Evolutionary conservation across 2,329 filamentous ascomycete species (phyloP), one percentile per base, ranked within the genome.

Genomic region (Ophiostoma sp.): DNA sequence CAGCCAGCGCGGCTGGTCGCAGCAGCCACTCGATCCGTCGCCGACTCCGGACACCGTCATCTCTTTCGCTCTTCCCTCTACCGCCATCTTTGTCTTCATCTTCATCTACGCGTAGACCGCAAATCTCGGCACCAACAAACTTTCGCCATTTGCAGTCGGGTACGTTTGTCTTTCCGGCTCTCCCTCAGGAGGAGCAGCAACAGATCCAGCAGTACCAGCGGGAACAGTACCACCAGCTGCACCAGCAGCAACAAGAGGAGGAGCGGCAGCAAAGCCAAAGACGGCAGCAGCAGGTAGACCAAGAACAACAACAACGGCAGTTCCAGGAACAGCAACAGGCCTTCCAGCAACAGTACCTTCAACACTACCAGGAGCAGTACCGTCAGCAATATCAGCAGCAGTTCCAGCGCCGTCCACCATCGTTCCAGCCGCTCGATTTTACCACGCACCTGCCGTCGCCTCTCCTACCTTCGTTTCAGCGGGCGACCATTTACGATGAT

Each of bases 41-140:
- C 78, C 82, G 83, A 71, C 81, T 86, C 77, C 81, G 71, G 22
- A 66, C 74, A 19, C 81, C 82, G 70, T 81, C 83, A 59, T 81
- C 85, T 78, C 25, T 28, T n/a, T 74, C 74, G 9, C 12, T 70
- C 17, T 72, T 76, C 12, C 28, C 71, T 17, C 45, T 72, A 33
- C 71, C 71, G 17, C 17, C 36, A 1, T 52, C 71, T 1, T 39
- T 39, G 19, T 81, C 82, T 70, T 81, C 33, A 36, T 70, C 71
- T 3, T 3, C 70, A 5, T 66, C 74, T 2, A 59, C 71, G 45
- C 72, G 85, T 80, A 83, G 86, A 80, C 86, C 86, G 79, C 83
- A 83, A 74, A 91, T 91, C 77, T 90, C 88, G 57, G 83, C 83
- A 25, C 89, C 89, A 3, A 85, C 85, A 66, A 83, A 91, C 79